These are phyloP conservation scores for Huntiella decipiens DNA, from an alignment of 2,329 filamentous ascomycete species.

Conservation along the genomic window DNA sequence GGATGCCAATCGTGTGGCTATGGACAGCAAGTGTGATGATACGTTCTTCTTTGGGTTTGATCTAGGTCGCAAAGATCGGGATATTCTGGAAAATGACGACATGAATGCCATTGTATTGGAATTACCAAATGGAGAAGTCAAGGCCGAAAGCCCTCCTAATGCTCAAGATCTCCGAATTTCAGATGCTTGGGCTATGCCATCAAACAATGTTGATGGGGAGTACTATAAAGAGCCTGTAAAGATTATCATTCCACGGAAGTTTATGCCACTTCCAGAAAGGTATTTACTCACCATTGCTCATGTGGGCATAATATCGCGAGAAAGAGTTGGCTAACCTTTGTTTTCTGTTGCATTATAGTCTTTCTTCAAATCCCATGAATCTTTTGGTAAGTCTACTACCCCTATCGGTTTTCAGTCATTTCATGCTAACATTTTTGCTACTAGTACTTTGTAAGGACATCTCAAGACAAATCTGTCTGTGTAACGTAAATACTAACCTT, in stretches of 20 bases:
- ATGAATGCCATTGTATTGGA: conserved; percentile 38
- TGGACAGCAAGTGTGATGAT: conserved; percentile 15
- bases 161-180: conserved; percentile 6
- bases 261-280: conserved; percentile 29
- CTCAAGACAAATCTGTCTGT: conserved; percentile 1
- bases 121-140: conserved; percentile 11
- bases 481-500: background rate
- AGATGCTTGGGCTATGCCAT: conserved; percentile 8
- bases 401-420: background rate
- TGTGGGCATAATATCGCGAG: background rate
- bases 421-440: conserved; percentile 13
- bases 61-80: conserved; percentile 47
- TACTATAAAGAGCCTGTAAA: conserved; percentile 54
- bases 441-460: conserved; percentile 28
- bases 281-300: conserved; percentile 13
- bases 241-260: conserved; percentile 32
- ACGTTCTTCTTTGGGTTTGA: conserved; percentile 49
- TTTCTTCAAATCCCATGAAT: conserved; percentile 61
- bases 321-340: background rate
- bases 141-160: conserved; percentile 10
- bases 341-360: conserved; percentile 16
- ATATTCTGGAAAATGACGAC: conserved; percentile 55
- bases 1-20: conserved; percentile 1
- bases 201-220: conserved; percentile 17
- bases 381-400: conserved; percentile 30